Evolutionary conservation across 768 basidiomycete species (phyloP), one percentile per base, ranked within the genome.

Genomic region (Gyrodon lividus): DNA sequence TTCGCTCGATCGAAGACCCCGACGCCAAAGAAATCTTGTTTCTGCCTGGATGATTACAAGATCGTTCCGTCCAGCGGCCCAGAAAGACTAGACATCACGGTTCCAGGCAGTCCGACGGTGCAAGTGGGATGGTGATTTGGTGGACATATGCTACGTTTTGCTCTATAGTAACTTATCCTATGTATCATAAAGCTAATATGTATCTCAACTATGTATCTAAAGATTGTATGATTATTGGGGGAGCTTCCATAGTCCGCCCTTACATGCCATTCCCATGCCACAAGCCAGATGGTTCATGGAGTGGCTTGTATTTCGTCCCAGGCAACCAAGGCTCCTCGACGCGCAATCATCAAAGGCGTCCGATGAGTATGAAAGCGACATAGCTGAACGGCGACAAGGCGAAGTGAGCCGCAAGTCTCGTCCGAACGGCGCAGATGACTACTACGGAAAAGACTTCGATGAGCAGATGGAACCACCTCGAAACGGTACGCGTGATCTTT

Each of bases 51-150:
- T n/a, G 42, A 41, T 23, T 26, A 41, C 5, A 19, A 35, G 12
- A 9, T 26, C 13, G 19, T 16, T 2, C n/a, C 38, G 8, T 44
- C 35, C 8, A 23, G n/a, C 13, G 42, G 30, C 16, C 51, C 34
- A 4, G 51, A 57, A 45, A 61, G 48, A 52, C 55, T 57, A 6
- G 43, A 53, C 38, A 49, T 60, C 9, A 55, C 16, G 37, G 45
- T 65, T 47, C 59, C 66, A 35, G 54, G 61, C 14, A 66, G 57
- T 38, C 54, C 59, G 13, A 66, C 57, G 4, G 54, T 59, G 37
- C 58, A 43, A 24, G 56, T 52, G 12, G 48, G 47, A 46, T 58
- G 59, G 39, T 59, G 41, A 58, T 35, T 39, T 24, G 50, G 60
- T 57, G 48, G 10, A 54, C 13, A 42, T 46, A 50, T 56, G 55